Base-by-base conservation (phyloP, 176 grass and related monocot species). In the Carex littledalei region DNA sequence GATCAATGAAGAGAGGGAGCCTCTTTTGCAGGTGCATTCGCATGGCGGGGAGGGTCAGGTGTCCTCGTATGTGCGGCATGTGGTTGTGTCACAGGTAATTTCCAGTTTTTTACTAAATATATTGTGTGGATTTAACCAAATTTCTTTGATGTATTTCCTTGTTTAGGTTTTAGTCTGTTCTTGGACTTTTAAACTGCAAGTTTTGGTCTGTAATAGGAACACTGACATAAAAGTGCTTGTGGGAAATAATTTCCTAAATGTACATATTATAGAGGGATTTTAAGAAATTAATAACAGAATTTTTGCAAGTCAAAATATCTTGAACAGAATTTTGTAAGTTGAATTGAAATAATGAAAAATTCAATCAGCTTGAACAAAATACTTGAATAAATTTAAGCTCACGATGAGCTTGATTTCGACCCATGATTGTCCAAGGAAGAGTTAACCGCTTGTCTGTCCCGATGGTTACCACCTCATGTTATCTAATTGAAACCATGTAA, bases 51-150 rank as follows among this genome's bases (percentile, higher is more conserved):
- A 86, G 18, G 79, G 18, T 24, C 86, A 88, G 20, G n/a, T 89
- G 71, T 84, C 88, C 0, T 89, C 81, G 0, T 86, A 93, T 11
- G 93, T 90, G 34, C 86, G 95, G 18, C 87, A 94, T 20, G 71
- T 98, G 2, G 95, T 98, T 18, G 91, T 98, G 8, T 95, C 95
- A 21, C 95, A 98, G 93, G 95, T 98, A 83, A 20, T 77, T 3
- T 6, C 21, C 11, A 31, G 9, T 52, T 77, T 15, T 31, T 12
- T 70, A 21, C 43, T 76, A 7, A 29, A 75, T 49, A 75, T 52
- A 24, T 75, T 77, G 47, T 76, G 24, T 77, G 22, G 21, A 17
- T 54, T 32, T 55, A 31, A 12, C 49, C 21, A n/a, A 10, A 77
- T 7, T 54, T 29, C 13, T 77, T 55, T 14, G 11, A 55, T 4